phyloP scores from a whole-genome alignment of 148 eudicot species.

The Fagopyrum esculentum region DNA sequence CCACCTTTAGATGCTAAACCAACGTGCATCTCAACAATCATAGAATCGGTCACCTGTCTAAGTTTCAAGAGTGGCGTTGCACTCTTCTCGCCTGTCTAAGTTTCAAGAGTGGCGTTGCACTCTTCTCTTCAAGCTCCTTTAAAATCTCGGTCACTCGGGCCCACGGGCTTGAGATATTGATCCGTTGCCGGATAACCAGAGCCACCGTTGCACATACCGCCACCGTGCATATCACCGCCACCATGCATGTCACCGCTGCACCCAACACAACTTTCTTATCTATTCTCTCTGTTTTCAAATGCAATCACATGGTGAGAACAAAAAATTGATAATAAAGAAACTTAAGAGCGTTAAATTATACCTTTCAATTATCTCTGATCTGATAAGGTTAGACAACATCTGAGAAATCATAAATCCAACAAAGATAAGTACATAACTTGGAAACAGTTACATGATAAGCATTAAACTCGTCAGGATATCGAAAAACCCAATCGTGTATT shows the following conservation, averaged over 20 bases:
- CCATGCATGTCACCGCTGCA: conserved; percentile 49
- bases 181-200: conserved; percentile 44
- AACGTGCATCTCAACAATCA: conserved; percentile 90
- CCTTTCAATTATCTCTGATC: conserved; percentile 88
- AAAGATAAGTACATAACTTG: neutral
- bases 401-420: conserved; percentile 13
- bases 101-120: too few species aligned
- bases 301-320: neutral
- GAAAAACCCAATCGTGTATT: too few species aligned
- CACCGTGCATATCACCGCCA: conserved; percentile 41
- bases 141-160: conserved; percentile 39
- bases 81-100: too few species aligned
- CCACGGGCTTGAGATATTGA: conserved; percentile 40
- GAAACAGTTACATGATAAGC: conserved; percentile 16
- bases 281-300: conserved; percentile 24
- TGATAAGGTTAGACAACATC: conserved; percentile 61
- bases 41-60: conserved; percentile 71
- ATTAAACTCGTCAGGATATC: too few species aligned
- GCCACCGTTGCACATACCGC: conserved; percentile 53
- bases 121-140: conserved; percentile 44
- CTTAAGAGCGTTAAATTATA: conserved; percentile 16
- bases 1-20: conserved; percentile 90
- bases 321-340: neutral
- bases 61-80: conserved; percentile 44
- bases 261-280: conserved; percentile 57